A percentile compares a stretch with the other conserved stretches of the same genome.
Conservation (phyloP, 1,139 yeast genomes). For the Taiozyma onychis region DNA sequence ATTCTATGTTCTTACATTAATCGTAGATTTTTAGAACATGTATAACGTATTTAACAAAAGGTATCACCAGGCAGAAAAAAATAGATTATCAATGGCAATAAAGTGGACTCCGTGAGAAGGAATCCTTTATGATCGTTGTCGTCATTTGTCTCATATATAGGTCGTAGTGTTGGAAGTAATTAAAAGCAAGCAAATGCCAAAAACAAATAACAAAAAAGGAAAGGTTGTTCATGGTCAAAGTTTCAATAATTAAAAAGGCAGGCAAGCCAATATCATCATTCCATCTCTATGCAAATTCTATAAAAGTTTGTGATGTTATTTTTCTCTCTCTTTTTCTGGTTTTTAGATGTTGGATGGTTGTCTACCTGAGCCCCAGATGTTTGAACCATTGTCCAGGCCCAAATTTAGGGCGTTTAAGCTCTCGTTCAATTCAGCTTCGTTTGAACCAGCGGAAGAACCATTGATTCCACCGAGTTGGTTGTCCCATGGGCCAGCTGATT, state of each 20-base stretch:
- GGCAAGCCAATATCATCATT: background rate
- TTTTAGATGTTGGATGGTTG: background rate
- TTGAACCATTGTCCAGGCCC: slow-evolving; percentile 19
- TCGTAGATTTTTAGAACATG: background rate
- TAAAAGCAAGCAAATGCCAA: background rate
- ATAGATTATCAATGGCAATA: background rate
- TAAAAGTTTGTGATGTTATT: background rate
- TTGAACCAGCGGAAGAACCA: slow-evolving; percentile 7
- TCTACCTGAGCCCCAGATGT: slow-evolving; percentile 22
- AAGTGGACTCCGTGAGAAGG: background rate
- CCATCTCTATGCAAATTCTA: background rate
- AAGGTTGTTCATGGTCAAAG: no score
- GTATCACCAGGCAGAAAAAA: background rate
- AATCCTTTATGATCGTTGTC: background rate
- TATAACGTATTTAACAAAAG: background rate
- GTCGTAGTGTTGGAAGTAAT: background rate
- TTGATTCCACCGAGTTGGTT: background rate
- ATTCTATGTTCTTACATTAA: background rate
- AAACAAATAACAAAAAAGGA: background rate
- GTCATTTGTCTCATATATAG: background rate
- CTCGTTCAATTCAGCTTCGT: slow-evolving; percentile 21
- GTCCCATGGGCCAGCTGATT: slow-evolving; percentile 1
- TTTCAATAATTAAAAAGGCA: no score
- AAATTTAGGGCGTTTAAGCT: slow-evolving; percentile 20
- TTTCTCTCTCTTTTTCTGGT: background rate